Conservation (phyloP, 1,284 basidiomycete genomes). For the Cystobasidiaceae sp. region DNA sequence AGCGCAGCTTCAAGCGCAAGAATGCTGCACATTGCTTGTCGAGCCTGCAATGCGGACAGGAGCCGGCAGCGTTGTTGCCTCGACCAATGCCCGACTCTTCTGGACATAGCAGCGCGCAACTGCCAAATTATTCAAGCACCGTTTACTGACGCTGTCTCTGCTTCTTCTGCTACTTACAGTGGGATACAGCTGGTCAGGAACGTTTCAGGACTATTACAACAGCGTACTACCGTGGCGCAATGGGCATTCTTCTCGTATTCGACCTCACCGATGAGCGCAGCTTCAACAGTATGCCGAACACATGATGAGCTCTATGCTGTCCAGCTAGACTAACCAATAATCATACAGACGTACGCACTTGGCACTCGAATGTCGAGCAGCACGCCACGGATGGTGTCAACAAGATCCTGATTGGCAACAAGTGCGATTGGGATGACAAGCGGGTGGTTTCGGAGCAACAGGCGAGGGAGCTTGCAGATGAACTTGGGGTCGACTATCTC, state of each 20-base stretch:
- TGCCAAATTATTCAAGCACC: not conserved
- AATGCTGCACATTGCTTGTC: not conserved
- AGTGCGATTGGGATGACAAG: slow-evolving; percentile 90
- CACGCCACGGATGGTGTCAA: slow-evolving; percentile 98
- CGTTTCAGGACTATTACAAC: slow-evolving; percentile 99
- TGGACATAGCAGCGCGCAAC: not conserved
- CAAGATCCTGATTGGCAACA: slow-evolving; percentile 99
- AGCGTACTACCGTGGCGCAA: slow-evolving; percentile 99
- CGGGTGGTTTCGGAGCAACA: slow-evolving; percentile 76
- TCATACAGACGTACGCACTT: slow-evolving; percentile 96
- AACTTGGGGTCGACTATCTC: slow-evolving; percentile 91
- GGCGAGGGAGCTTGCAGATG: slow-evolving; percentile 64
- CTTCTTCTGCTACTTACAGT: slow-evolving; percentile 53
- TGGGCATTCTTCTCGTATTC: slow-evolving; percentile 98
- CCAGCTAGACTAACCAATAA: too few relatives aligned
- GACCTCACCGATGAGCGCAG: slow-evolving; percentile 98
- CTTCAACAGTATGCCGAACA: slow-evolving; percentile 82
- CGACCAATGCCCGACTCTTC: not conserved
- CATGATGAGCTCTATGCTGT: too few relatives aligned
- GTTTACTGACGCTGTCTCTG: not conserved
- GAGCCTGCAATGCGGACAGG: too few relatives aligned
- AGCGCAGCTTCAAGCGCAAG: too few relatives aligned
- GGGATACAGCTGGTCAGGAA: slow-evolving; percentile 99
- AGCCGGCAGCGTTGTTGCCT: not conserved
- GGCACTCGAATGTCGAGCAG: slow-evolving; percentile 98